Conservation (phyloP, 2,329 filamentous ascomycete species). For the Penicillium sp. region DNA sequence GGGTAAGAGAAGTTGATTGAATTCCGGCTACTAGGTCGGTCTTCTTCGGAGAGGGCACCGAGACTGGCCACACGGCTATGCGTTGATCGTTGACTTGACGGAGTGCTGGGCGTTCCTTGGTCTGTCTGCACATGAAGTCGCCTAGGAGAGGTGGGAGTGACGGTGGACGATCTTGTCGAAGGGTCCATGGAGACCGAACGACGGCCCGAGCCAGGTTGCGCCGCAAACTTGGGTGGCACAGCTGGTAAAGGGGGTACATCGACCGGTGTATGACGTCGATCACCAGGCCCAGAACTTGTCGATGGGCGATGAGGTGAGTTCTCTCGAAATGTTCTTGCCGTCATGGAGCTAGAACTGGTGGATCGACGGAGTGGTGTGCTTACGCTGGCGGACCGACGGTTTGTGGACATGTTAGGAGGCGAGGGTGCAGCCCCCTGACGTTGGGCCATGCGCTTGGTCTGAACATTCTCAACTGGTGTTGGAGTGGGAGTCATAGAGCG, state of each 20-base stretch:
- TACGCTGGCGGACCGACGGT: conserved; percentile 35
- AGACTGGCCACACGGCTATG: conserved; percentile 18
- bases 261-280: conserved; percentile 25
- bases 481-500: conserved; percentile 71
- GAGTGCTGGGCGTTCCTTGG: conserved; percentile 14
- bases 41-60: conserved; percentile 31
- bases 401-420: conserved; percentile 45
- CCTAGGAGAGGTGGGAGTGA: conserved; percentile 38
- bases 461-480: conserved; percentile 71
- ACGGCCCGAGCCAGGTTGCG: conserved; percentile 29
- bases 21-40: conserved; percentile 36
- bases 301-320: conserved; percentile 53
- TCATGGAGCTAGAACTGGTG: conserved; percentile 75
- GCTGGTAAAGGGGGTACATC: conserved; percentile 67
- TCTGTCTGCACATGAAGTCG: conserved; percentile 36
- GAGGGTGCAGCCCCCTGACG: conserved; percentile 69
- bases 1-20: conserved; percentile 48
- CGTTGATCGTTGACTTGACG: conserved; percentile 11
- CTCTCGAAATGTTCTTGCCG: conserved; percentile 77
- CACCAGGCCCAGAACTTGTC: conserved; percentile 41
- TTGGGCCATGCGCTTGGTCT: conserved; percentile 78
- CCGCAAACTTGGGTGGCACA: conserved; percentile 52
- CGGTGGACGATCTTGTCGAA: conserved; percentile 34
- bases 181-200: conserved; percentile 50
- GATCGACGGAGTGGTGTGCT: conserved; percentile 52